Evolutionary conservation across 768 basidiomycete species (phyloP).

Genomic region (Antrodiella citrinella): DNA sequence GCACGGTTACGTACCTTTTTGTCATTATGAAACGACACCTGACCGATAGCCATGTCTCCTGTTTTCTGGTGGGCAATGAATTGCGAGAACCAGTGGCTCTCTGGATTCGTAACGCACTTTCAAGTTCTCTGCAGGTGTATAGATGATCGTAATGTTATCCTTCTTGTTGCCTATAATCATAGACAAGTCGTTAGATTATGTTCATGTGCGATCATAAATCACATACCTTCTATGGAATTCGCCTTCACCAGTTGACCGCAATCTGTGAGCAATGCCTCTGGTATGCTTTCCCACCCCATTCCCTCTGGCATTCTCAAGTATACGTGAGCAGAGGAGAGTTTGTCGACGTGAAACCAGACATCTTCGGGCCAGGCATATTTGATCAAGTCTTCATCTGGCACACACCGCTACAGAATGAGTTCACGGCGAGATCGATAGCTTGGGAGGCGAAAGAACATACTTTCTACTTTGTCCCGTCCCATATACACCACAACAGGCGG

Average conservation of each 20-base stretch:
- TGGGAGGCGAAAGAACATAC: slow-evolving; percentile 36
- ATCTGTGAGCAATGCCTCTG: slow-evolving; percentile 68
- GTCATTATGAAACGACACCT: slow-evolving; percentile 91
- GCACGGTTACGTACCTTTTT: slow-evolving; percentile 48
- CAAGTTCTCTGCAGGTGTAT: slow-evolving; percentile 87
- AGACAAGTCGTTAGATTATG: too few relatives aligned
- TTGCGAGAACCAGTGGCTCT: not conserved
- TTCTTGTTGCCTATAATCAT: slow-evolving; percentile 80
- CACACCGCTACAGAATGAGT: not conserved
- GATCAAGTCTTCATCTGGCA: slow-evolving; percentile 87
- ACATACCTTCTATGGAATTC: slow-evolving; percentile 90
- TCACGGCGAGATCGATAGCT: not conserved
- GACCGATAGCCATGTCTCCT: slow-evolving; percentile 95
- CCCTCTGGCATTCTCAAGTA: slow-evolving; percentile 82
- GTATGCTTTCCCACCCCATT: slow-evolving; percentile 88
- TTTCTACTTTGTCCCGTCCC: slow-evolving; percentile 96
- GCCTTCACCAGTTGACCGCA: slow-evolving; percentile 96
- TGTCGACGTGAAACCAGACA: slow-evolving; percentile 96
- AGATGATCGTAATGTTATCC: slow-evolving; percentile 87
- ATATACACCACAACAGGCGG: slow-evolving; percentile 79
- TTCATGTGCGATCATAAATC: too few relatives aligned
- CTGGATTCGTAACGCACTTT: slow-evolving; percentile 45
- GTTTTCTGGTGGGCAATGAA: slow-evolving; percentile 58
- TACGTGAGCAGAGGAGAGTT: slow-evolving; percentile 93
- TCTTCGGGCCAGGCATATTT: slow-evolving; percentile 88